Evolutionary conservation across 2,329 filamentous ascomycete genomes (phyloP).

Genomic region (Arthrobotrys iridis): DNA sequence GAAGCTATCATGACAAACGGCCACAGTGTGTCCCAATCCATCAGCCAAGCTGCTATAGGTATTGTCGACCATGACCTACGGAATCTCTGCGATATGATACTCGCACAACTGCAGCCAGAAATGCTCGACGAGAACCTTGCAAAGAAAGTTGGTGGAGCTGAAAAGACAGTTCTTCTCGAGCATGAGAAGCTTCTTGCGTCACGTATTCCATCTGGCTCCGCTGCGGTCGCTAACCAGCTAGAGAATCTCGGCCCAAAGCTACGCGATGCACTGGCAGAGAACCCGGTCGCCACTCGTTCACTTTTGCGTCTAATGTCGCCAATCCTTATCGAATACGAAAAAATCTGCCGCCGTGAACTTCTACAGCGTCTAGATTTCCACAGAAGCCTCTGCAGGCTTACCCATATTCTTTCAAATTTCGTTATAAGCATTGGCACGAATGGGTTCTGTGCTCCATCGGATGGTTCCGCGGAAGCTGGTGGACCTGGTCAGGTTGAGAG

Average conservation of each 20-base stretch:
- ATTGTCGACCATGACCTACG: constrained; percentile 14
- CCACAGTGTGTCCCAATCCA: not conserved
- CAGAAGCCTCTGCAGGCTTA: constrained; percentile 75
- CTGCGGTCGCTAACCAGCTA: constrained; percentile 2
- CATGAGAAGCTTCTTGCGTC: constrained; percentile 33
- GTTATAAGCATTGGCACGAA: constrained; percentile 82
- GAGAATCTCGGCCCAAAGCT: constrained; percentile 12
- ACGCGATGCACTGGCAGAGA: not conserved
- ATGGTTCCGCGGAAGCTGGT: constrained; percentile 75
- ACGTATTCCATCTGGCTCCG: not conserved
- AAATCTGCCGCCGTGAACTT: constrained; percentile 70
- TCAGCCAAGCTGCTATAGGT: not conserved
- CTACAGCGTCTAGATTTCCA: constrained; percentile 73
- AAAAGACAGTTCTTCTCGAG: constrained; percentile 32
- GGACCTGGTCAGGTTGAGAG: constrained; percentile 73
- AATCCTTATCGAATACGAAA: constrained; percentile 77
- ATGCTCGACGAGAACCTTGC: not conserved
- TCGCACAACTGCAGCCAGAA: constrained; percentile 35
- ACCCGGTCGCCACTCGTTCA: constrained; percentile 1
- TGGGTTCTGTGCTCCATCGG: constrained; percentile 90
- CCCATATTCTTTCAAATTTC: constrained; percentile 77
- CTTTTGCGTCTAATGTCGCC: constrained; percentile 68
- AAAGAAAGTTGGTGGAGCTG: constrained; percentile 17
- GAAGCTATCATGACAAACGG: not conserved
- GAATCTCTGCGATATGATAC: constrained; percentile 34